Base-by-base conservation (phyloP, 2,329 filamentous ascomycete genomes). In the Leptographium radiaticola region DNA sequence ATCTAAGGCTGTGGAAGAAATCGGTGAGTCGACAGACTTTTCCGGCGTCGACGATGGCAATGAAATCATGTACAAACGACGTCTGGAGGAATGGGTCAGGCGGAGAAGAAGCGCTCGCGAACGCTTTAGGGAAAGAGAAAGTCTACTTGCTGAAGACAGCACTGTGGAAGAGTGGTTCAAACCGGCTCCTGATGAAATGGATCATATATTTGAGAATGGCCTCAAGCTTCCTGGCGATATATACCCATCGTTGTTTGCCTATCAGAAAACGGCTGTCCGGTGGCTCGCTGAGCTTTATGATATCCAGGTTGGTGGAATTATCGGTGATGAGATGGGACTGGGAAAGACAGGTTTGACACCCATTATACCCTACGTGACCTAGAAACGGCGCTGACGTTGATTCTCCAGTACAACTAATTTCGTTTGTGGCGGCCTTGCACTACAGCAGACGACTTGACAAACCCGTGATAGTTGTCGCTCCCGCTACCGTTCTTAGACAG, bases 261-360 rank as follows among this genome's bases (percentile, higher is more conserved):
- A 98, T 61, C 93, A 98, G 63, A 96, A 95, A 67, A 96, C 89
- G 0, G 90, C 91, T 4, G 89, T 98, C 4, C 87, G 95, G 64
- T 98, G 93, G 93, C 77, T 98, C 8, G 89, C 89, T 66, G 91
- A 98, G 66, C 73, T 98, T 2, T 91, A 95, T 65, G 81, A 83
- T 54, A 89, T 96, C 65, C 80, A 86, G 57, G 89, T 95, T 6
- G 93, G 93, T 30, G 93, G 93, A 3, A 97, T 98, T 53, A 79
- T 98, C 42, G 93, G 91, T 7, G 93, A 98, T 64, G 93, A 98
- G 68, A 98, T 98, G 93, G 93, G 94, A 1, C 72, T 98, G n/a
- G 93, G 93, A 5, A 98, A 98, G 70, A 98, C 93, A 4, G 65
- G 66, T 67, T 59, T 52, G 56, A 11, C 2, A 5, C 15, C 30